Conservation (phyloP, 805 yeast species). For the Schizosaccharomyces lindneri region DNA sequence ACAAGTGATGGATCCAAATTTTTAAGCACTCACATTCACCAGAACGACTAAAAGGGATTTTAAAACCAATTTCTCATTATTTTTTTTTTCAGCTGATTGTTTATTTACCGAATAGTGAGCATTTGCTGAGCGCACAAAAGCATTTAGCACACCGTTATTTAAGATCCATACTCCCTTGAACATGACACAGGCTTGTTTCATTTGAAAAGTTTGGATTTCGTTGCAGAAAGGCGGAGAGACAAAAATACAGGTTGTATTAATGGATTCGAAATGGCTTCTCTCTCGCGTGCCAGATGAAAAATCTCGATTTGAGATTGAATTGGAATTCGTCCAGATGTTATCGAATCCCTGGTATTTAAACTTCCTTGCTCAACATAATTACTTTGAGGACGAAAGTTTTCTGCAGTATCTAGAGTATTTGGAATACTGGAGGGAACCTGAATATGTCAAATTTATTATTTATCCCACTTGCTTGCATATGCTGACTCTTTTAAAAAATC, state of each 20-base stretch:
- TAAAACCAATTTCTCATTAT: too few relatives aligned
- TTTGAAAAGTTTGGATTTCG: neutral
- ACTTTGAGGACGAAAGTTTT: constrained; percentile 46
- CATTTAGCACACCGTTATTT: too few relatives aligned
- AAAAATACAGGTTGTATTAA: neutral
- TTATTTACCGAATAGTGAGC: too few relatives aligned
- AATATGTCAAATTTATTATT: constrained; percentile 43
- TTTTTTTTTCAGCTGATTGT: too few relatives aligned
- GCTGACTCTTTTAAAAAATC: constrained; percentile 28
- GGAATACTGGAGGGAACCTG: constrained; percentile 62
- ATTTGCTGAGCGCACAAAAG: too few relatives aligned
- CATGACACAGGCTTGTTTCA: neutral
- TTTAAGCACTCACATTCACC: too few relatives aligned
- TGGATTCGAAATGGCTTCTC: neutral
- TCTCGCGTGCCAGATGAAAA: neutral
- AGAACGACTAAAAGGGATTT: too few relatives aligned
- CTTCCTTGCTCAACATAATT: constrained; percentile 58
- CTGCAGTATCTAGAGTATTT: constrained; percentile 54
- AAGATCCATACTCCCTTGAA: too few relatives aligned
- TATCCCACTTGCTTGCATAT: constrained; percentile 78
- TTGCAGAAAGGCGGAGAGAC: neutral
- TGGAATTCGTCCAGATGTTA: constrained; percentile 83
- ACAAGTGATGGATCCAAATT: too few relatives aligned
- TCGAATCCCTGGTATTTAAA: constrained; percentile 75
- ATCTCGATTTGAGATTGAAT: constrained; percentile 56